phyloP scores from a whole-genome alignment of 331 rosid genomes.

The Dryas integrifolia region DNA sequence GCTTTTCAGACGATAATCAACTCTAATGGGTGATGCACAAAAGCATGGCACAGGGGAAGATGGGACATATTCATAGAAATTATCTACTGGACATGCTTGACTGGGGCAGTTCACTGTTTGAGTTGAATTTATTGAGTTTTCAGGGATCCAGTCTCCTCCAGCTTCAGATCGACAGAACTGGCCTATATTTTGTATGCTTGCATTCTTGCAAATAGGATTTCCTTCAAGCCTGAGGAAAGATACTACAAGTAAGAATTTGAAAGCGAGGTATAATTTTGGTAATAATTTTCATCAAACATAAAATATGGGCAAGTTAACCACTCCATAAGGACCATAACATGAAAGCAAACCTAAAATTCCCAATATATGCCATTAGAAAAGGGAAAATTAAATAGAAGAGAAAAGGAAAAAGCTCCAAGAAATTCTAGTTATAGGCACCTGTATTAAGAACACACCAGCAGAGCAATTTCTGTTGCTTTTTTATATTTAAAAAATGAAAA shows the following conservation, averaged over 20 bases:
- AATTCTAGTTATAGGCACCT: neutral
- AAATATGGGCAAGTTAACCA: neutral
- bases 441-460: neutral
- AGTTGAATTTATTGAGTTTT: slow-evolving; percentile 25
- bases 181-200: slow-evolving; percentile 33
- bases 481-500: too few species aligned
- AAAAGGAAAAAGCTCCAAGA: neutral
- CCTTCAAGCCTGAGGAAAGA: slow-evolving; percentile 58
- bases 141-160: slow-evolving; percentile 20
- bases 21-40: slow-evolving; percentile 75
- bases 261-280: neutral
- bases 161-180: slow-evolving; percentile 49
- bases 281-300: slow-evolving; percentile 6
- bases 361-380: neutral
- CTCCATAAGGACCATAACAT: neutral
- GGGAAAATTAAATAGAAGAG: too few species aligned
- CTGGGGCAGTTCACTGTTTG: slow-evolving; percentile 25
- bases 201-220: slow-evolving; percentile 68
- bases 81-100: slow-evolving; percentile 55
- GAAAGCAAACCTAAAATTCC: neutral
- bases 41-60: slow-evolving; percentile 50
- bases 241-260: slow-evolving; percentile 15
- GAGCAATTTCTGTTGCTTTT: too few species aligned
- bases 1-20: slow-evolving; percentile 82
- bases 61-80: slow-evolving; percentile 53